Base-by-base conservation (phyloP, 371 early-diverging fungal species). In the Syncephalastrum monosporum region DNA sequence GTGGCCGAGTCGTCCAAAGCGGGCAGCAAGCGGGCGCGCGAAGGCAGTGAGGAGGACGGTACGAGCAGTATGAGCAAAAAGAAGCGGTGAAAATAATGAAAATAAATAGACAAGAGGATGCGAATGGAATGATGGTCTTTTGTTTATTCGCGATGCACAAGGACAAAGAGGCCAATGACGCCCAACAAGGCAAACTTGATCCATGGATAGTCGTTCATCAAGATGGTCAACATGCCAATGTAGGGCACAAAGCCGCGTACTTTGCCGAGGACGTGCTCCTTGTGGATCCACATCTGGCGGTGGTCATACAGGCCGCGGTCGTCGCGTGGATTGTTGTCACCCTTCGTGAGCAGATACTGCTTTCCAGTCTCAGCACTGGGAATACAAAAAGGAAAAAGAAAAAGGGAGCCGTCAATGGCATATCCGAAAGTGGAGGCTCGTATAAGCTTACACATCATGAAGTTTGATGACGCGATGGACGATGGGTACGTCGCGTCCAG, bases 381-480 rank as follows among this genome's bases (percentile, higher is more conserved):
- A 21, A 21, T 21, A 27, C 16, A 29, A n/a, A 43, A 3, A 3
- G 21, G 13, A 14, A 27, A n/a, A 29, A 27, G 21, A 29, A n/a
- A 43, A 3, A 3, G 21, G 21, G 2, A 15, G 41, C 43, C 42
- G 45, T n/a, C 27, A 47, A n/a, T 13, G 5, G 29, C 23, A 15
- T 15, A 47, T 17, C 5, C 1, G 16, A 15, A 16, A n/a, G 21
- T 57, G 14, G 38, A 14, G 43, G 21, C 14, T 13, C 50, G 12
- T 14, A 17, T 29, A 8, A n/a, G 23, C 71, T 70, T 82, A 88
- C 85, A 87, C 82, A 53, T 87, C 83, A 69, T 97, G 97, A 23
- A 94, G 72, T 63, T 92, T 91, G 58, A 99, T 82, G 10, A 96
- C 93, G 42, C 99, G 86, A 72, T 99, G 99, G 12, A 99, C 99